Evolutionary conservation across 345 rosid genomes (phyloP), one percentile per base, ranked within the genome.

Genomic region (Gossypioides kirkii): DNA sequence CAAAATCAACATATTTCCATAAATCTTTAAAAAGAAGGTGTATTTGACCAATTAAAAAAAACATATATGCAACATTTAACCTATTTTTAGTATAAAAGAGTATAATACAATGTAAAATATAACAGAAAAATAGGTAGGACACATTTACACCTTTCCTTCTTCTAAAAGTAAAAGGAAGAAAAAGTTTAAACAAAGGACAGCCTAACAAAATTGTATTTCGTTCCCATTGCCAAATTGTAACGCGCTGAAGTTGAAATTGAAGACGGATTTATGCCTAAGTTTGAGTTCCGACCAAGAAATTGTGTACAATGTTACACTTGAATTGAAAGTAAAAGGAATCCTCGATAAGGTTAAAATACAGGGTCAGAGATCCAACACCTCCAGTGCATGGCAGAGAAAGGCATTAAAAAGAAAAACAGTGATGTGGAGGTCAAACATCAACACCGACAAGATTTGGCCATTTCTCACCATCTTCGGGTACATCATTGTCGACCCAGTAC

Each of bases 351-450:
- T 10, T 16, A 63, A 42, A 63, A 41, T n/a, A 22, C n/a, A 41
- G 10, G 68, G 69, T 42, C 28, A 63, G 49, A 63, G 10, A 18
- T 41, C 2, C n/a, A 20, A 32, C 38, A 32, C 5, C 7, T 32
- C 5, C 38, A 5, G 38, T 32, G 5, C 38, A 32, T 32, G 3
- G 49, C 49, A 45, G 49, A 45, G 4, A 45, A 3, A 10, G 49
- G 11, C 38, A 32, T 32, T 5, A 5, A 32, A 13, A 6, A 50
- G 17, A 50, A 16, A 16, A 50, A 18, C 4, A n/a, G 45, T 28
- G 2, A 26, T 25, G 41, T 17, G 67, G n/a, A n/a, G n/a, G 73
- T 43, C 58, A 60, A 49, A 56, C 22, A 58, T 72, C 74, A 59
- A 60, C 52, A 42, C 42, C 9, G 53, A 45, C 56, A 59, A 3